Evolutionary conservation across 2,329 filamentous ascomycete species (phyloP).

Genomic region (Fusarium sp.): DNA sequence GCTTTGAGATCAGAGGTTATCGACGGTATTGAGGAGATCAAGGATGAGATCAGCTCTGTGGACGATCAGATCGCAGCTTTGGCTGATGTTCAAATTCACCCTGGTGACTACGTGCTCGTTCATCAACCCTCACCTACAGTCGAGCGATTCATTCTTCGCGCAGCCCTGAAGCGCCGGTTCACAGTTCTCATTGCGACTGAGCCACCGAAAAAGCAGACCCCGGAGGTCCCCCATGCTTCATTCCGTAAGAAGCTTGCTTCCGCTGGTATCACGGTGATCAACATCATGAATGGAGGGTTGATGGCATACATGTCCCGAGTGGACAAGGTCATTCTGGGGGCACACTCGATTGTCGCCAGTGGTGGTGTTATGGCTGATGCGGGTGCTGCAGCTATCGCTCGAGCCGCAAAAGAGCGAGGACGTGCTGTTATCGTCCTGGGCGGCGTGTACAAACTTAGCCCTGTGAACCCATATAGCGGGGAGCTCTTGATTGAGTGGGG

Average conservation of each 20-base stretch:
- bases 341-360: slow-evolving; percentile 86
- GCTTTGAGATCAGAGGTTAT: slow-evolving; percentile 90
- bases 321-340: slow-evolving; percentile 92
- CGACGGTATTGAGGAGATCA: slow-evolving; percentile 92
- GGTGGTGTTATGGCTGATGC: slow-evolving; percentile 85
- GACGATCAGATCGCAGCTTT: slow-evolving; percentile 92
- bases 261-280: slow-evolving; percentile 81
- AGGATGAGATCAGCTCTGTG: slow-evolving; percentile 91
- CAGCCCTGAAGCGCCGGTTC: slow-evolving; percentile 88
- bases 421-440: slow-evolving; percentile 88
- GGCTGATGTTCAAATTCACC: slow-evolving; percentile 90
- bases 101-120: slow-evolving; percentile 90
- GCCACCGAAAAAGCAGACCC: slow-evolving; percentile 51
- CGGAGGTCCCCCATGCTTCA: slow-evolving; percentile 55
- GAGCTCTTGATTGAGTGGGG: slow-evolving; percentile 87
- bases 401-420: slow-evolving; percentile 81
- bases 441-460: slow-evolving; percentile 93
- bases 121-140: slow-evolving; percentile 87
- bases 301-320: slow-evolving; percentile 95
- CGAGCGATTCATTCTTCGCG: slow-evolving; percentile 87
- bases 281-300: slow-evolving; percentile 83
- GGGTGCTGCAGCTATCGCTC: slow-evolving; percentile 84
- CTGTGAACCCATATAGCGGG: slow-evolving; percentile 84
- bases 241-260: slow-evolving; percentile 81
- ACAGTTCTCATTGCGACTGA: slow-evolving; percentile 85